Evolutionary conservation across 2,329 filamentous ascomycete species (phyloP), one percentile per base, ranked within the genome.

Genomic region (Coniochaeta hoffmannii): DNA sequence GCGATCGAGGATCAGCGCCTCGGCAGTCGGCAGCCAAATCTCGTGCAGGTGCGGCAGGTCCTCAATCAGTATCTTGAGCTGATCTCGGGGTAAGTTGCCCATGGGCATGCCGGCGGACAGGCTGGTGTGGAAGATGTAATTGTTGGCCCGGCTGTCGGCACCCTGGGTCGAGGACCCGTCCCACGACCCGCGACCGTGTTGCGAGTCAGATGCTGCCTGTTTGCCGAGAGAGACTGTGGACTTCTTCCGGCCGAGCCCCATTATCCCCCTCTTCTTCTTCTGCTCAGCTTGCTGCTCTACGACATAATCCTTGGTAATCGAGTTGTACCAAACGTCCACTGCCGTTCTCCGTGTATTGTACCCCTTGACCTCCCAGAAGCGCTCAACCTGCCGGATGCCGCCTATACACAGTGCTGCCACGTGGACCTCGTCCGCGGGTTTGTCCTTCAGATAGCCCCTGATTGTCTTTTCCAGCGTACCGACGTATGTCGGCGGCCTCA

Each of bases 291-390:
- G 41, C 15, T 46, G 41, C 32, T 78, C 77, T 17, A 36, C 32
- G 6, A 66, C 53, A 19, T 68, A 63, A 9, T 77, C 77, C 57
- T 73, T 77, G 1, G 73, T 72, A 9, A 86, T 67, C 17, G 71
- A 73, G 38, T 74, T 74, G 64, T 80, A 84, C 82, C 82, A 87
- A 5, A 64, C 70, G 62, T 87, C 83, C 15, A 87, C 83, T 1
- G 79, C 78, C 19, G 74, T 73, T 56, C 82, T 75, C 31, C 83
- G 74, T 53, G 73, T 73, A 63, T 84, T 86, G 67, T 87, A 87
- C 1, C 83, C 82, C 62, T 85, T 85, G 36, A 83, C 82, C 63
- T 86, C 82, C 83, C 83, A 87, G 34, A 87, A 76, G 46, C 78
- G 74, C 61, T 86, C 80, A 1, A 85, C 82, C 63, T 86, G 81